phyloP scores from a whole-genome alignment of 352 stramenopile genomes.

The Halophytophthora polymorphica region DNA sequence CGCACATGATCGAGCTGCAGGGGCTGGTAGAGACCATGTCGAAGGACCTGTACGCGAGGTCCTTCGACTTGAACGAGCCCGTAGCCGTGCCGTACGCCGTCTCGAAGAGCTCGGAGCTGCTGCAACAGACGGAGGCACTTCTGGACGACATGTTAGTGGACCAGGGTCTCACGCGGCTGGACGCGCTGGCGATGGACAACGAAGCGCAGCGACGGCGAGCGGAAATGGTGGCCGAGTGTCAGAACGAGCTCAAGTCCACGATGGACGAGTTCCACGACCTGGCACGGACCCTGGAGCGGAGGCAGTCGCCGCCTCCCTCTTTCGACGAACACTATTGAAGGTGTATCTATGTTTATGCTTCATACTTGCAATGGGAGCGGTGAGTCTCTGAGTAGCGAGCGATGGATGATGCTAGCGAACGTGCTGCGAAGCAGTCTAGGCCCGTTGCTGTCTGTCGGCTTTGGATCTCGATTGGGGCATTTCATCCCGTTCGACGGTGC shows the following conservation, averaged over 20 bases:
- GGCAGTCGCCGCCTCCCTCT: conserved; percentile 7
- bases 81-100: conserved; percentile 22
- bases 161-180: conserved; percentile 29
- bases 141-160: conserved; percentile 45
- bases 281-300: conserved; percentile 27
- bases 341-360: conserved; percentile 17
- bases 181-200: conserved; percentile 26
- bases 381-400: too few relatives aligned
- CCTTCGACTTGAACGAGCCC: conserved; percentile 16
- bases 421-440: too few relatives aligned
- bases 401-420: too few relatives aligned
- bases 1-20: conserved; percentile 39
- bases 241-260: conserved; percentile 51
- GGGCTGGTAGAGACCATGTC: conserved; percentile 25
- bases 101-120: conserved; percentile 44
- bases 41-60: conserved; percentile 19
- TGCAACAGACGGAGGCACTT: conserved; percentile 54
- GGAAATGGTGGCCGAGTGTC: conserved; percentile 59
- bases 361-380: not conserved
- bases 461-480: conserved; percentile 33
- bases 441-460: not conserved
- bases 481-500: conserved; percentile 2
- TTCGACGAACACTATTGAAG: conserved; percentile 1
- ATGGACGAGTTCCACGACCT: conserved; percentile 65
- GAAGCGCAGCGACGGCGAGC: conserved; percentile 47